Evolutionary conservation across 306 rosid genomes (phyloP), one percentile per base, ranked within the genome.

Genomic region (Phaseolus lunatus): DNA sequence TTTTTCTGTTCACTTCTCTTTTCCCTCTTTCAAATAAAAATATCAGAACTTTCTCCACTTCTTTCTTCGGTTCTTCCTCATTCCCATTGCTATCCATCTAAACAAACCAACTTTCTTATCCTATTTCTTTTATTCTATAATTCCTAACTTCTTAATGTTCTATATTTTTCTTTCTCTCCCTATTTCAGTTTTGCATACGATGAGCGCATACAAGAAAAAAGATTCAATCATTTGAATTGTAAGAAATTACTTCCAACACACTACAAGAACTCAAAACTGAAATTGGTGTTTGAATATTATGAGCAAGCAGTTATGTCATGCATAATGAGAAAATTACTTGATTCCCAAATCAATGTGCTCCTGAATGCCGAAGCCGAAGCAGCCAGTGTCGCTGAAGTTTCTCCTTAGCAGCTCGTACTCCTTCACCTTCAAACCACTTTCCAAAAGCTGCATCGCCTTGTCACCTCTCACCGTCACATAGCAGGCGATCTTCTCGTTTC

Each of bases 281-380:
- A 22, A 54, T 22, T 7, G 12, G 19, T 49, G 3, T 48, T 16
- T 5, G 16, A 48, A 48, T 2, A 31, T 31, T 31, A 48, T 15
- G 54, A 5, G 26, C 4, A 18, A 19, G 58, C 13, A 52, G 13
- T 8, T 19, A 54, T 57, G 9, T 13, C 5, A 24, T 13, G 19
- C 4, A 58, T 26, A 14, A 56, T 2, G 19, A 58, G 31, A 18
- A 16, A 13, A 1, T n/a, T 84, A 91, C 96, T 89, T 90, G 85
- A 93, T 89, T 41, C 96, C 98, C 65, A 91, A 59, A 80, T 93
- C 96, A 48, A 91, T 93, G 75, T 91, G 98, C 86, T 91, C 95
- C 74, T 93, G 96, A 72, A 93, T 93, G 49, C 98, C 95, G n/a
- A 93, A 93, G 57, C 98, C 93, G 52, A 93, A 93, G 67, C 98